These are phyloP conservation scores for Thamnidium elegans DNA, from an alignment of 192 early-diverging fungal genomes.

Conservation along the genomic window DNA sequence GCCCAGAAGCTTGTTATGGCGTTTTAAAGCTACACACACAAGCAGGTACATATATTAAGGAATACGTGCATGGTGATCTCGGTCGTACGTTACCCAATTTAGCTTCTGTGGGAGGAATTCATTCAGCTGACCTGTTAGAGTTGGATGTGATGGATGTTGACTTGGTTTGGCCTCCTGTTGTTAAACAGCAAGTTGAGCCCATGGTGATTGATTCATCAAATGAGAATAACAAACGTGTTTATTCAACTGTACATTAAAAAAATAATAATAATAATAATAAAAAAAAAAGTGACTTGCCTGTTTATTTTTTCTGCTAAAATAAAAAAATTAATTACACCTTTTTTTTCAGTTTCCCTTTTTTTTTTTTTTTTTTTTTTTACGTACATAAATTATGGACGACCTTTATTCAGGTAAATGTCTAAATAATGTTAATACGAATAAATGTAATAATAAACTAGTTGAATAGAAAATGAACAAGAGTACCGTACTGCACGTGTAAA, in stretches of 20 bases:
- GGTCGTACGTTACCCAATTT: slow-evolving; percentile 81
- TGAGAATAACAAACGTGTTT: too few species aligned
- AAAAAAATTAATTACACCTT: not conserved
- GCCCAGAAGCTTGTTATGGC: slow-evolving; percentile 41
- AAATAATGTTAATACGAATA: not conserved
- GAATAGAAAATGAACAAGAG: slow-evolving; percentile 40
- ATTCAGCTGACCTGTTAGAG: slow-evolving; percentile 68
- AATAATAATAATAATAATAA: not conserved
- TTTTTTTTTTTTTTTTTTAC: not conserved
- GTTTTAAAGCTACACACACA: slow-evolving; percentile 71
- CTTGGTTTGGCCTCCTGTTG: slow-evolving; percentile 76
- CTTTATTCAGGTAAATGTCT: slow-evolving; percentile 1
- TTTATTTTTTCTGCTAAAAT: too few species aligned
- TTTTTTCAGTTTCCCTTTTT: not conserved
- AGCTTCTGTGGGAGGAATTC: slow-evolving; percentile 52
- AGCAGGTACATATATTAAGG: slow-evolving; percentile 92
- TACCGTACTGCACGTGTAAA: slow-evolving; percentile 39
- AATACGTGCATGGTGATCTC: slow-evolving; percentile 93
- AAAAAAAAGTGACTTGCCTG: not conserved
- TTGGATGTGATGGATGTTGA: slow-evolving; percentile 86
- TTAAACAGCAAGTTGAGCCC: not conserved
- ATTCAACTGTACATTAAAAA: not conserved
- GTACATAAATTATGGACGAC: not conserved
- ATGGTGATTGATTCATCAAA: not conserved
- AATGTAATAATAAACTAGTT: not conserved